Evolutionary conservation across 768 basidiomycete genomes (phyloP).

Genomic region (Serendipita sp.): DNA sequence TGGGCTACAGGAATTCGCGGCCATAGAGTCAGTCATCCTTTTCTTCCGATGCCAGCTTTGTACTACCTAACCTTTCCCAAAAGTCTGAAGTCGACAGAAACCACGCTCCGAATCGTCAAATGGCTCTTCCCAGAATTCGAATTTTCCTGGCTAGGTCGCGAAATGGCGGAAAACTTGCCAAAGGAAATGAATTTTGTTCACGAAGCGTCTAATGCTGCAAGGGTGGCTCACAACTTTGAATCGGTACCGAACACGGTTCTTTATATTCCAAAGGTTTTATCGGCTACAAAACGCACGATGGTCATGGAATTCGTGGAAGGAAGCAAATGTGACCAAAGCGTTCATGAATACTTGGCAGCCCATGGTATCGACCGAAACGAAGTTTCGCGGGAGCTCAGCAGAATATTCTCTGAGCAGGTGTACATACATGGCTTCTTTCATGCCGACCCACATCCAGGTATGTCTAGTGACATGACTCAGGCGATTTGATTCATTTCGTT

Average conservation of each 20-base stretch:
- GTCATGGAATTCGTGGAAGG: constrained; percentile 77
- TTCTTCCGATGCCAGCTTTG: neutral
- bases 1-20: constrained; percentile 77
- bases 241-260: constrained; percentile 51
- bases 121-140: constrained; percentile 92
- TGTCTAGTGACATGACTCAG: neutral
- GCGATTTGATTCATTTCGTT: neutral
- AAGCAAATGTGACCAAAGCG: constrained; percentile 75
- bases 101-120: constrained; percentile 65
- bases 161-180: constrained; percentile 79
- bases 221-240: constrained; percentile 53
- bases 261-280: constrained; percentile 68
- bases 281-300: constrained; percentile 67
- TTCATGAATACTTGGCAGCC: constrained; percentile 64
- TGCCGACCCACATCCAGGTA: constrained; percentile 79
- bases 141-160: constrained; percentile 82
- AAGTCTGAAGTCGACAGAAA: constrained; percentile 23
- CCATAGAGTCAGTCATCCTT: constrained; percentile 74
- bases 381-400: constrained; percentile 75
- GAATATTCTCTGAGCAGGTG: constrained; percentile 91
- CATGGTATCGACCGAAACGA: constrained; percentile 83
- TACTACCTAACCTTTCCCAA: constrained; percentile 4
- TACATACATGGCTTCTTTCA: constrained; percentile 88
- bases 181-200: constrained; percentile 91
- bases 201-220: constrained; percentile 75